These are phyloP conservation scores for Dactylellina parvicollis DNA, from an alignment of 2,329 filamentous ascomycete genomes.

Conservation along the genomic window DNA sequence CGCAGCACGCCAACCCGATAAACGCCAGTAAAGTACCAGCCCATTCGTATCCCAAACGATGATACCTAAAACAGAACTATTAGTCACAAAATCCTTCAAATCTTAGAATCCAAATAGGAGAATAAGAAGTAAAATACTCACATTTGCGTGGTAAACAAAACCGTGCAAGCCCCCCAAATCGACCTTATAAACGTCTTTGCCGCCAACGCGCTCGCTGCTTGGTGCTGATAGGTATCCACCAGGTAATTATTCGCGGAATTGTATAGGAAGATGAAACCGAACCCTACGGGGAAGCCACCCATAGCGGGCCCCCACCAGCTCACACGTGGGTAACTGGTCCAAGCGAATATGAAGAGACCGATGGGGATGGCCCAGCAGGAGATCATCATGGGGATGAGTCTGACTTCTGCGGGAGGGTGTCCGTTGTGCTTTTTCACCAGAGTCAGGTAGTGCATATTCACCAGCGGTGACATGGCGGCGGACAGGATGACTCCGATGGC, in stretches of 20 bases:
- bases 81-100: constrained; percentile 4
- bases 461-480: constrained; percentile 73
- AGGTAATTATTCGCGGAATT: constrained; percentile 79
- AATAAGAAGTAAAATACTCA: constrained; percentile 59
- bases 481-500: constrained; percentile 78
- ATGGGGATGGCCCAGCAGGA: constrained; percentile 78
- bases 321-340: constrained; percentile 73
- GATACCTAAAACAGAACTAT: constrained; percentile 60
- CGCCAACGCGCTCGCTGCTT: constrained; percentile 81
- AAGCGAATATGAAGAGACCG: constrained; percentile 74
- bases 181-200: constrained; percentile 82
- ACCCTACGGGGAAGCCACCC: constrained; percentile 77
- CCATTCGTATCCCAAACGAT: constrained; percentile 77
- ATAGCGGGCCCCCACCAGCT: constrained; percentile 78
- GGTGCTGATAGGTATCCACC: constrained; percentile 75
- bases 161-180: constrained; percentile 80
- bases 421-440: constrained; percentile 72
- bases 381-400: constrained; percentile 83
- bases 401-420: constrained; percentile 78
- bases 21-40: constrained; percentile 78
- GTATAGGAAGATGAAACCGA: constrained; percentile 85
- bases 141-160: constrained; percentile 86
- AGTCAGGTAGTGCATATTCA: constrained; percentile 83
- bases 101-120: too few relatives aligned
- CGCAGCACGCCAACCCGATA: constrained; percentile 78